A percentile compares a stretch with the other conserved stretches of the same genome.
These are phyloP conservation scores for Solanum ossicruentum DNA, from an alignment of 257 asterid species.

Conservation along the genomic window DNA sequence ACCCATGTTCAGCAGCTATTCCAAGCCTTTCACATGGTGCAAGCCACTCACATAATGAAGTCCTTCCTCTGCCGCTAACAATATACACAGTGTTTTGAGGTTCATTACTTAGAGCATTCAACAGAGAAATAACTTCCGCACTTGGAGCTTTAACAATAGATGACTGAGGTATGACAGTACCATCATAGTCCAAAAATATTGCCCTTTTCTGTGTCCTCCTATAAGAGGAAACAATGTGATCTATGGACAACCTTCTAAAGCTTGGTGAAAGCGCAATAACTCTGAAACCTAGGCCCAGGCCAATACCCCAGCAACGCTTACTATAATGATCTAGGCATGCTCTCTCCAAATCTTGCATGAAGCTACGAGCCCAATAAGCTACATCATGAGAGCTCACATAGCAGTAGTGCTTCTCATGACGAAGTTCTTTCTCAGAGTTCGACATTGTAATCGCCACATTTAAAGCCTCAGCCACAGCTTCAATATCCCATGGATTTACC, in stretches of 20 bases:
- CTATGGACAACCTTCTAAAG: conserved; percentile 62
- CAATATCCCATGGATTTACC: conserved; percentile 92
- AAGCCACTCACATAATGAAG: conserved; percentile 63
- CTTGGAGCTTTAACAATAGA: conserved; percentile 49
- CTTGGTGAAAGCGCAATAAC: conserved; percentile 78
- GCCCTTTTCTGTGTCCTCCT: conserved; percentile 59
- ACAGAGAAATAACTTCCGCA: conserved; percentile 42
- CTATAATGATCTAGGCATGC: conserved; percentile 75
- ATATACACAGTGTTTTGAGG: conserved; percentile 66
- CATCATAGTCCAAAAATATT: conserved; percentile 86
- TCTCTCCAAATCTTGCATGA: conserved; percentile 75
- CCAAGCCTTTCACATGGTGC: conserved; percentile 68
- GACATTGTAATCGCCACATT: conserved; percentile 46
- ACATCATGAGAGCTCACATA: conserved; percentile 86
- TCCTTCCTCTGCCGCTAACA: conserved; percentile 79
- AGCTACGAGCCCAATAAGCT: conserved; percentile 86
- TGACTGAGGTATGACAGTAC: conserved; percentile 71
- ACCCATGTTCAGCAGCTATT: conserved; percentile 90
- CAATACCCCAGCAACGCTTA: conserved; percentile 86
- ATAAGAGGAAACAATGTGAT: conserved; percentile 53
- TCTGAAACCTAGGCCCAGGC: conserved; percentile 73
- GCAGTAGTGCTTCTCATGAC: conserved; percentile 85
- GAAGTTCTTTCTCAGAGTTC: conserved; percentile 55
- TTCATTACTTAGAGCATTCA: conserved; percentile 52
- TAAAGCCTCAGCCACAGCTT: conserved; percentile 81